These are phyloP conservation scores for Ganoderma meredithae DNA, from an alignment of 1,284 basidiomycete genomes.

Conservation along the genomic window DNA sequence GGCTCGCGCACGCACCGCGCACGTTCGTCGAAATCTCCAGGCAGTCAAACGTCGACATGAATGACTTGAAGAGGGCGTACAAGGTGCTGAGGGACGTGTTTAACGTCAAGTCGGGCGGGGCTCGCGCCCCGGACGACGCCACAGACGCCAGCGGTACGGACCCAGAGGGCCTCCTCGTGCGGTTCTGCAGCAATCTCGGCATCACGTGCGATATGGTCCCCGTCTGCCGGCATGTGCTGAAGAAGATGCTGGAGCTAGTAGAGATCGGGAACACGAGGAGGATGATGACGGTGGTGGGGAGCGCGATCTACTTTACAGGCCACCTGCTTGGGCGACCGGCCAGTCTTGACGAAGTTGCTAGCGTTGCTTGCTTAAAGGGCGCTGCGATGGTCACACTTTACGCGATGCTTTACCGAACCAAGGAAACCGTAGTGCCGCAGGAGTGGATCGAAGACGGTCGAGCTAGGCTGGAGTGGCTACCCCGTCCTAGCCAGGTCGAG, in stretches of 20 bases:
- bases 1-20: background rate
- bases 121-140: background rate
- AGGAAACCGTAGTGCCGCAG: background rate
- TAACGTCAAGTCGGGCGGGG: background rate
- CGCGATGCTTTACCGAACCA: background rate
- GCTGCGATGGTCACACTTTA: background rate
- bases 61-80: background rate
- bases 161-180: slow-evolving; percentile 3
- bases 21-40: background rate
- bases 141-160: background rate
- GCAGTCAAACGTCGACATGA: background rate
- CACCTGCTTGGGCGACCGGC: background rate
- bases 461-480: background rate
- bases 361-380: background rate
- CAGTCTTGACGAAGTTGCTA: background rate
- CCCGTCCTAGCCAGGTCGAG: background rate
- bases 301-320: slow-evolving; percentile 6
- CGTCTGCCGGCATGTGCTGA: background rate
- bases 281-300: slow-evolving; percentile 2
- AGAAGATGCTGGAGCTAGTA: background rate
- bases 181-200: slow-evolving; percentile 6
- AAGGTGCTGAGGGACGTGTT: background rate
- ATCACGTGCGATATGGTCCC: background rate
- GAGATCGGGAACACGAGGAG: background rate
- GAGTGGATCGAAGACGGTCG: background rate